Evolutionary conservation across 257 asterid species (phyloP).

Genomic region (Solanum dulcamara): DNA sequence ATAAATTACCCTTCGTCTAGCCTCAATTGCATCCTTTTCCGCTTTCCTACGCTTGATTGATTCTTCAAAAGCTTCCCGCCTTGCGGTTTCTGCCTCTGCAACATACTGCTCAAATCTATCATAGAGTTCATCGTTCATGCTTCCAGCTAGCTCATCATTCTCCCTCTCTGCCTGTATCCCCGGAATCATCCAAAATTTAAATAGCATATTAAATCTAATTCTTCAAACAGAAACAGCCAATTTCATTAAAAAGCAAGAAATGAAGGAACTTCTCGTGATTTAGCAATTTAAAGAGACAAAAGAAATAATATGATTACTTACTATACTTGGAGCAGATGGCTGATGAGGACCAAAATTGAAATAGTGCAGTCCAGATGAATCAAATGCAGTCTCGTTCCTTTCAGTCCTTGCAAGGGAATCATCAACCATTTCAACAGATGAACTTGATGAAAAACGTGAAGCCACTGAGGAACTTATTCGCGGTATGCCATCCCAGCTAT

Average conservation of each 20-base stretch:
- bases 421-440: slow-evolving; percentile 32
- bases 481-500: slow-evolving; percentile 21
- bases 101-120: slow-evolving; percentile 51
- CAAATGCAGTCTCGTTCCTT: slow-evolving; percentile 22
- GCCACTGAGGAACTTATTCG: slow-evolving; percentile 47
- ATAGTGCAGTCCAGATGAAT: slow-evolving; percentile 5
- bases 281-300: neutral
- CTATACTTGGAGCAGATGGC: slow-evolving; percentile 27
- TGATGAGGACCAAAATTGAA: slow-evolving; percentile 2
- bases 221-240: neutral
- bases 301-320: slow-evolving; percentile 26
- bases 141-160: slow-evolving; percentile 23
- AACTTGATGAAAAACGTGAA: slow-evolving; percentile 41
- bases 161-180: slow-evolving; percentile 37
- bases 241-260: neutral
- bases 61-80: slow-evolving; percentile 63
- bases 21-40: slow-evolving; percentile 53
- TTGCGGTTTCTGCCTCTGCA: slow-evolving; percentile 58
- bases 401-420: slow-evolving; percentile 21
- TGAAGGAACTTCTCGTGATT: neutral
- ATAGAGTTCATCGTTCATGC: slow-evolving; percentile 13
- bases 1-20: slow-evolving; percentile 29
- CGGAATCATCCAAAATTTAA: neutral
- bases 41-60: slow-evolving; percentile 58
- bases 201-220: neutral